phyloP scores from a whole-genome alignment of 2,329 filamentous ascomycete genomes.

The Dactylellina cionopaga region DNA sequence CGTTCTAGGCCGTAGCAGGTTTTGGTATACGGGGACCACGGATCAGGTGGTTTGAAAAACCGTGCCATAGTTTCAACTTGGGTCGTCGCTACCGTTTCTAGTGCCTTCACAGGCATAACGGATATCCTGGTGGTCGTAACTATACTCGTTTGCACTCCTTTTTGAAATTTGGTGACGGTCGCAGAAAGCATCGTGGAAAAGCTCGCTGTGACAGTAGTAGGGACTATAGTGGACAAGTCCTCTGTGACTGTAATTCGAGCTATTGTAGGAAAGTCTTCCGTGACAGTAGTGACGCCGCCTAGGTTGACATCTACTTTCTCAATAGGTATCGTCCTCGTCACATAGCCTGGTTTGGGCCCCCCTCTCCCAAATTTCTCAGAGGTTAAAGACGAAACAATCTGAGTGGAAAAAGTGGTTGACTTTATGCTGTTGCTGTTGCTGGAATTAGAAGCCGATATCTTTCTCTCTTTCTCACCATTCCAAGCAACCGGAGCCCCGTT shows the following conservation, averaged over 20 bases:
- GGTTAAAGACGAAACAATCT: background rate
- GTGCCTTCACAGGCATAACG: background rate
- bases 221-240: no score
- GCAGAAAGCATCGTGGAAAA: no score
- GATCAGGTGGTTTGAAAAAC: background rate
- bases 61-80: background rate
- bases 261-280: no score
- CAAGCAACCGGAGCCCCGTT: background rate
- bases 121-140: background rate
- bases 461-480: background rate
- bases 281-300: background rate
- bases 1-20: slow-evolving; percentile 4
- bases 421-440: background rate
- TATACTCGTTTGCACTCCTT: no score
- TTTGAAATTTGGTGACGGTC: no score
- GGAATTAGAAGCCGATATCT: background rate
- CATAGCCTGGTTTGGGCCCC: slow-evolving; percentile 3
- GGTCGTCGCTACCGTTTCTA: background rate
- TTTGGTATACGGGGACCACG: background rate
- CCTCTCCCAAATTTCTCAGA: background rate
- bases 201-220: no score
- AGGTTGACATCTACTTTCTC: background rate
- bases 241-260: no score
- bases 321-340: background rate
- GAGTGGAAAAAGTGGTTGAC: background rate